Base-by-base conservation (phyloP, 768 basidiomycete genomes). In the Tylopilus subfusipes region DNA sequence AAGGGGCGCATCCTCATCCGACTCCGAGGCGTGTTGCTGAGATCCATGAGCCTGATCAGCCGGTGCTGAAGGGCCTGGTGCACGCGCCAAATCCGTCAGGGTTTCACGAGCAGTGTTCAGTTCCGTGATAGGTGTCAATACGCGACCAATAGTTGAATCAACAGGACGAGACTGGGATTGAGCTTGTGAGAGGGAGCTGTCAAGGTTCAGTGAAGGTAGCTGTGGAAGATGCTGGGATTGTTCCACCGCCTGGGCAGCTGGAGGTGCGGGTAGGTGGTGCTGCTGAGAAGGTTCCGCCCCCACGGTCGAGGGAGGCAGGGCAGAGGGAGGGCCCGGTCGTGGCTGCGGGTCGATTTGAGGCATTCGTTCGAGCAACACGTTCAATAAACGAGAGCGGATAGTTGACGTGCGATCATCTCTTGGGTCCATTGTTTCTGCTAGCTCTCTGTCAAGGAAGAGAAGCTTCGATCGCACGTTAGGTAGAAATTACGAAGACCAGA, bases 391-490 rank as follows among this genome's bases (percentile, higher is more conserved):
- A 6, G 80, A 74, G 14, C 92, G 78, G 58, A 88, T 78, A 10
- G 75, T 72, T 4, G 90, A 86, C 7, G 90, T 91, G n/a, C 81
- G 80, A 59, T 91, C 88, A 48, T 89, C 83, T 49, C 86, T 76
- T 43, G 84, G 86, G 66, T 93, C 88, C 62, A 90, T 73, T n/a
- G 71, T 72, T 68, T 93, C 86, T 12, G 88, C 92, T 16, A 82
- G 71, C 59, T 93, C 92, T 49, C 93, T 84, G 53, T 93, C 90
- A 52, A 97, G 77, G 77, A 98, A 97, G 21, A 97, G 81, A 49
- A 82, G 78, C 90, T 95, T 60, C 11, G 52, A 34, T 34, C 40
- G 42, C 34, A 30, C 38, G 61, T 70, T 40, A 67, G 63, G 57
- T 36, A 25, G 43, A 22, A 24, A 48, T 21, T 30, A 53, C 11